These are phyloP conservation scores for Carex pumila DNA, from an alignment of 176 grass and related monocot genomes.

Conservation along the genomic window DNA sequence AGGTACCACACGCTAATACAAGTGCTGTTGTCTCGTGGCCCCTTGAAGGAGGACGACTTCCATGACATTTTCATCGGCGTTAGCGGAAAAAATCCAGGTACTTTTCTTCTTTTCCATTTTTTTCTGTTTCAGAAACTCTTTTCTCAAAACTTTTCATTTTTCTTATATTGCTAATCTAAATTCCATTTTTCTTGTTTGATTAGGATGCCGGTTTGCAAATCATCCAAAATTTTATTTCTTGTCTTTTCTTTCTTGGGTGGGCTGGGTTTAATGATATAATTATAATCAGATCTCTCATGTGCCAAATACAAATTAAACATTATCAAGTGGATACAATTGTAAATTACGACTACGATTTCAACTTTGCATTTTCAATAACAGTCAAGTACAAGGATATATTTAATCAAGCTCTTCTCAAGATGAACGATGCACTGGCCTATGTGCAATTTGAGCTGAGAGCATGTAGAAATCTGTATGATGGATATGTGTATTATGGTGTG, in stretches of 20 bases:
- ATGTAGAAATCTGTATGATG: constrained; percentile 78
- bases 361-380: constrained; percentile 23
- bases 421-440: constrained; percentile 66
- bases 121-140: not conserved
- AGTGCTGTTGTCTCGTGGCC: constrained; percentile 57
- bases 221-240: not conserved
- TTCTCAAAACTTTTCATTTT: not conserved
- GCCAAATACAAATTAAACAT: not conserved
- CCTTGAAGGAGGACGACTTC: constrained; percentile 44
- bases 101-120: not conserved
- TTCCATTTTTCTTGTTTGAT: not conserved
- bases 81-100: constrained; percentile 60
- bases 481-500: constrained; percentile 60
- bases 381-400: constrained; percentile 42
- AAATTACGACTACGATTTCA: not conserved
- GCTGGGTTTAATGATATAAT: not conserved
- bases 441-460: constrained; percentile 82
- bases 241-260: not conserved
- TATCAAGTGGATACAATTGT: not conserved
- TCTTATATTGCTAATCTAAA: not conserved
- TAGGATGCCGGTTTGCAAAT: not conserved
- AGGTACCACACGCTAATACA: constrained; percentile 64
- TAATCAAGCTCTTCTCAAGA: constrained; percentile 59
- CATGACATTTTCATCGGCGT: constrained; percentile 42
- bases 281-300: not conserved